Conservation (phyloP, 2,329 filamentous ascomycete species). For the Fusarium austroafricanum region DNA sequence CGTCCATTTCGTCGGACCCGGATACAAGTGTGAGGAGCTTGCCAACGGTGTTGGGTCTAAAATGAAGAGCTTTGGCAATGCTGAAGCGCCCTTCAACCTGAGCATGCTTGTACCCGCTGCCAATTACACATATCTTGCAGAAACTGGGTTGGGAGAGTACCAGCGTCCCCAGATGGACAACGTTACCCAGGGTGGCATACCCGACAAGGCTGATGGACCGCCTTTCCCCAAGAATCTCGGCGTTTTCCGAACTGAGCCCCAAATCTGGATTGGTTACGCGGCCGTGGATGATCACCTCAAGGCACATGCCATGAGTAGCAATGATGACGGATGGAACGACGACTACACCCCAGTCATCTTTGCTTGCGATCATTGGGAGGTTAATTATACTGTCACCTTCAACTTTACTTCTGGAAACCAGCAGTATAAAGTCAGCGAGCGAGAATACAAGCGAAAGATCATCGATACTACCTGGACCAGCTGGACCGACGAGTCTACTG, state of each 20-base stretch:
- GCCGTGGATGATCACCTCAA: slow-evolving; percentile 8
- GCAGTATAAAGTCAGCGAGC: slow-evolving; percentile 13
- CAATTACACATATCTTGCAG: slow-evolving; percentile 29
- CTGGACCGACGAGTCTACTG: neutral
- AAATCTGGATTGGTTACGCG: slow-evolving; percentile 39
- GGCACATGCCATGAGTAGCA: neutral
- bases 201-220: neutral
- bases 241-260: slow-evolving; percentile 29
- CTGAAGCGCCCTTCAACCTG: slow-evolving; percentile 30
- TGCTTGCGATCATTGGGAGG: slow-evolving; percentile 41
- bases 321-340: slow-evolving; percentile 14
- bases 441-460: slow-evolving; percentile 34
- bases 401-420: slow-evolving; percentile 34
- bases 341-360: slow-evolving; percentile 30
- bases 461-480: slow-evolving; percentile 28
- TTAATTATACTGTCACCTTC: slow-evolving; percentile 33
- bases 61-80: slow-evolving; percentile 19
- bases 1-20: slow-evolving; percentile 35
- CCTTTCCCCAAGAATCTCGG: slow-evolving; percentile 32
- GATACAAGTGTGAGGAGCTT: slow-evolving; percentile 39
- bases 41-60: neutral
- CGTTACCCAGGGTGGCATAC: neutral
- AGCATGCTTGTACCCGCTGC: slow-evolving; percentile 20
- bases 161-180: slow-evolving; percentile 23
- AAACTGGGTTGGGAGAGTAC: slow-evolving; percentile 33